Conservation (phyloP, 148 eudicot genomes). For the Nepenthes mirabilis region DNA sequence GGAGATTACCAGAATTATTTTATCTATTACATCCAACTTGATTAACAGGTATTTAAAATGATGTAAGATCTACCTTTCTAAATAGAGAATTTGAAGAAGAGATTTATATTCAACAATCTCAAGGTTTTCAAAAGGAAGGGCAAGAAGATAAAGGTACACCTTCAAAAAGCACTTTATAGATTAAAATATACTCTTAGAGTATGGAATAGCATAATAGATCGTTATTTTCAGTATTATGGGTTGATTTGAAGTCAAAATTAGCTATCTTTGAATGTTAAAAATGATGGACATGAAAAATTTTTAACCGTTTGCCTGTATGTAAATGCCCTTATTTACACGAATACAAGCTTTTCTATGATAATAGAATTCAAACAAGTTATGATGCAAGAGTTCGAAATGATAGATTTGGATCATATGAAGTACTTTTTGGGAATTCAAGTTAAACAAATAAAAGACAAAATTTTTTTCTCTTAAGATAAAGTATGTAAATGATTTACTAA, state of each 20-base stretch:
- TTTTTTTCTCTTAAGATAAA: constrained; percentile 5
- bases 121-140: no score
- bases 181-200: constrained; percentile 7
- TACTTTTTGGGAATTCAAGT: no score
- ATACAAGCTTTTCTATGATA: neutral
- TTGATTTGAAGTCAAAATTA: constrained; percentile 5
- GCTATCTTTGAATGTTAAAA: neutral
- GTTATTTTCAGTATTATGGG: constrained; percentile 2
- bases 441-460: no score
- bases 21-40: no score
- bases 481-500: constrained; percentile 6
- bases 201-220: constrained; percentile 5
- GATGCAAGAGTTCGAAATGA: constrained; percentile 7
- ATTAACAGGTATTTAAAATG: no score
- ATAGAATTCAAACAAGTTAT: constrained; percentile 8
- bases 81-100: no score
- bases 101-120: no score
- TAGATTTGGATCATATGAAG: no score
- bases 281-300: neutral
- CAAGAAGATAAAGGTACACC: constrained; percentile 5
- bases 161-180: constrained; percentile 3
- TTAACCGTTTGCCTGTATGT: constrained; percentile 9
- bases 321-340: constrained; percentile 8
- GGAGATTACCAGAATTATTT: no score
- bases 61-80: no score